Evolutionary conservation across 192 early-diverging fungal genomes (phyloP).

Genomic region (Ambispora gerdemannii): DNA sequence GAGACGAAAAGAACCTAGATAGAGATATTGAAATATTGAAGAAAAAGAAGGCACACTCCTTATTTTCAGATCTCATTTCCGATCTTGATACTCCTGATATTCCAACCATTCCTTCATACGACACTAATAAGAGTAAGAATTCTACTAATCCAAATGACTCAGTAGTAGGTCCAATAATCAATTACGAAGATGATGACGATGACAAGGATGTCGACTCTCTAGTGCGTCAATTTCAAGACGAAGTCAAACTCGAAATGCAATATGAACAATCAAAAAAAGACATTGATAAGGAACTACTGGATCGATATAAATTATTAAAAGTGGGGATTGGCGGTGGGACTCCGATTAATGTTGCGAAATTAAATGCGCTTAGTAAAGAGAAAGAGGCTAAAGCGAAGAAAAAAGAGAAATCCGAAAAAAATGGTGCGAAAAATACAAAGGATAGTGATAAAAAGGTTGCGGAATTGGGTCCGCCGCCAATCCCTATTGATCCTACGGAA

Average conservation of each 20-base stretch:
- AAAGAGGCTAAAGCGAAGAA: neutral
- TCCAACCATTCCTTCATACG: too few species aligned
- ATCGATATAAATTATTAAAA: neutral
- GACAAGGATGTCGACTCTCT: neutral
- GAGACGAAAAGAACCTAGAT: neutral
- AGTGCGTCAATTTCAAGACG: neutral
- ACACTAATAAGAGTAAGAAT: too few species aligned
- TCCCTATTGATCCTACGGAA: conserved; percentile 9
- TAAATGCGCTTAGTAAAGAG: neutral
- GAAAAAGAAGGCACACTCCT: neutral
- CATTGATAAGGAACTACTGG: neutral
- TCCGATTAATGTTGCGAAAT: neutral
- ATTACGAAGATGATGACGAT: neutral
- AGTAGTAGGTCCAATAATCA: neutral
- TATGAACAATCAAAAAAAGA: neutral
- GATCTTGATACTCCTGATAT: too few species aligned
- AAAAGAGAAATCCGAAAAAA: neutral
- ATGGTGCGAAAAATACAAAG: neutral
- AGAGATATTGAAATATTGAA: neutral
- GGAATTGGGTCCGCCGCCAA: conserved; percentile 12
- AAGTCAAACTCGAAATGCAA: neutral
- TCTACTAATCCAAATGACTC: too few species aligned
- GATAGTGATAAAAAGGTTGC: neutral
- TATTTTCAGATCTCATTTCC: too few species aligned
- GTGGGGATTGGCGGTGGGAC: neutral